phyloP scores from a whole-genome alignment of 2,329 filamentous ascomycete species.

The Tricladium varicosporioides region DNA sequence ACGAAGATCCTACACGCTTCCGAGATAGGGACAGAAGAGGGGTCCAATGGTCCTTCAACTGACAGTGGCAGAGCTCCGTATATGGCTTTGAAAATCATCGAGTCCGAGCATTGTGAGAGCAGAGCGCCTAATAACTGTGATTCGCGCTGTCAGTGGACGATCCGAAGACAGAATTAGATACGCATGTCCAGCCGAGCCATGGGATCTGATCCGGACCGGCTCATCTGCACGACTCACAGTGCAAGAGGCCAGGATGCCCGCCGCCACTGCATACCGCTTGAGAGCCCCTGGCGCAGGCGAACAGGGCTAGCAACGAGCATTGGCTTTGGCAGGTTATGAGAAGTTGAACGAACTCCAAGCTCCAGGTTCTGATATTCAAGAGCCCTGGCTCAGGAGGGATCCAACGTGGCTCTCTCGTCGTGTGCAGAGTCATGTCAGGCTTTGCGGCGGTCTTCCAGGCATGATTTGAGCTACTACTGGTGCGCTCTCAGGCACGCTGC shows the following conservation, averaged over 20 bases:
- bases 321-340: background rate
- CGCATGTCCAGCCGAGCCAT: conserved; percentile 41
- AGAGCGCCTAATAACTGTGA: conserved; percentile 43
- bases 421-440: too few species aligned
- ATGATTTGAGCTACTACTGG: too few species aligned
- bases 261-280: conserved; percentile 39
- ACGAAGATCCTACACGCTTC: conserved; percentile 25
- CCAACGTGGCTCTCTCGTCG: too few species aligned
- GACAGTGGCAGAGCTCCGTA: conserved; percentile 30
- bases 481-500: too few species aligned
- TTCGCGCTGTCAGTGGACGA: conserved; percentile 43
- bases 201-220: conserved; percentile 45
- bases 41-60: conserved; percentile 26
- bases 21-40: conserved; percentile 24
- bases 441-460: too few species aligned
- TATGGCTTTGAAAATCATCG: conserved; percentile 38
- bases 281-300: conserved; percentile 24
- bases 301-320: background rate
- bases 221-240: conserved; percentile 32
- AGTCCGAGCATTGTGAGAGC: conserved; percentile 32
- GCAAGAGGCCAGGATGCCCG: conserved; percentile 22
- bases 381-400: too few species aligned
- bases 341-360: too few species aligned
- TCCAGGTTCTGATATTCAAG: too few species aligned
- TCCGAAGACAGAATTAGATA: conserved; percentile 33